Evolutionary conservation across 345 rosid species (phyloP).

Genomic region (Euphorbia tirucalli): DNA sequence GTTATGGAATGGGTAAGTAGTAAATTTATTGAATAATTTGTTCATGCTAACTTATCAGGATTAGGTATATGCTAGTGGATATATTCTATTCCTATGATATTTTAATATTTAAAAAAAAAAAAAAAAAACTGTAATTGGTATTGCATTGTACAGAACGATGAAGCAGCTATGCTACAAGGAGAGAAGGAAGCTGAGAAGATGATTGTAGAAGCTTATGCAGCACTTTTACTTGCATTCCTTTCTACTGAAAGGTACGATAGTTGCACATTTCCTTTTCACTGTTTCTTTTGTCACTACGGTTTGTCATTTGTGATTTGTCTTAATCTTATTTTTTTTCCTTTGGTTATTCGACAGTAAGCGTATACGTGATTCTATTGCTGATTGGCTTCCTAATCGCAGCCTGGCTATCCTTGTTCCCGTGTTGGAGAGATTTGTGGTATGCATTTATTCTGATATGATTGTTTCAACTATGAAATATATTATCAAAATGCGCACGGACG

Average conservation of each 20-base stretch:
- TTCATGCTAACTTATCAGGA: not conserved
- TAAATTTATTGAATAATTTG: too few species aligned
- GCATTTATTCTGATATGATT: slow-evolving; percentile 21
- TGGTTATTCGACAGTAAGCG: slow-evolving; percentile 52
- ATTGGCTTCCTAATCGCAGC: slow-evolving; percentile 65
- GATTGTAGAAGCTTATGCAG: slow-evolving; percentile 97
- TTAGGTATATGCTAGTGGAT: not conserved
- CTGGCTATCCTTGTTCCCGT: slow-evolving; percentile 78
- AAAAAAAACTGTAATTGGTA: not conserved
- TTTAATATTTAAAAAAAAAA: not conserved
- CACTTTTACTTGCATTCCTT: slow-evolving; percentile 92
- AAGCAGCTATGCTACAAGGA: slow-evolving; percentile 73
- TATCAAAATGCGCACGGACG: not conserved
- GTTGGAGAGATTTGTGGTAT: slow-evolving; percentile 97
- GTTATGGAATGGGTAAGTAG: slow-evolving; percentile 60
- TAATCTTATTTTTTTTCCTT: not conserved
- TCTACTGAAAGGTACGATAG: slow-evolving; percentile 80
- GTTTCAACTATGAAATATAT: slow-evolving; percentile 5
- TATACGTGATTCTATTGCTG: slow-evolving; percentile 72
- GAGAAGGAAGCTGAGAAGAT: slow-evolving; percentile 98
- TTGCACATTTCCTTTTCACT: not conserved
- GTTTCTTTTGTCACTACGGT: not conserved
- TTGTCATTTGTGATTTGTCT: not conserved
- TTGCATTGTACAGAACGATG: slow-evolving; percentile 50
- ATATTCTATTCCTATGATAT: not conserved